A percentile compares a stretch with the other conserved stretches of the same genome.
phyloP scores from a whole-genome alignment of 2,329 filamentous ascomycete genomes.

The Aureobasidium namibiae region DNA sequence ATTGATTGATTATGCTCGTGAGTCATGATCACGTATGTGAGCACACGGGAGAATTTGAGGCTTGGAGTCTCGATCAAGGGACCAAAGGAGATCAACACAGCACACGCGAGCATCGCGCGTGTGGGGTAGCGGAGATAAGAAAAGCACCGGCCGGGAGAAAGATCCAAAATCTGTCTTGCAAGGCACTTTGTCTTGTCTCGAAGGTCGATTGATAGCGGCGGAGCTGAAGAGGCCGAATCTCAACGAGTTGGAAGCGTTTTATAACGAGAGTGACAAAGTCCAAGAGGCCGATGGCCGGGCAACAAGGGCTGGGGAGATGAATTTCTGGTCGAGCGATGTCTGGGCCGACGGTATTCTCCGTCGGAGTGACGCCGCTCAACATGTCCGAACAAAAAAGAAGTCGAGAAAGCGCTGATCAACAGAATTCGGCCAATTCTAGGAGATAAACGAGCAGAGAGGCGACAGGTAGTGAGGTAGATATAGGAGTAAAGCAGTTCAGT shows the following conservation, averaged over 20 bases:
- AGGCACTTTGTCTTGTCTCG: not conserved
- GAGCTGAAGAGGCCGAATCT: not conserved
- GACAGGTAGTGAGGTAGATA: not conserved
- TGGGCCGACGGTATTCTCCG: not conserved
- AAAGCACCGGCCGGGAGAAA: too few species aligned
- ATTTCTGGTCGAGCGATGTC: not conserved
- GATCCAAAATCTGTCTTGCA: too few species aligned
- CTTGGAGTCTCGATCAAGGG: not conserved
- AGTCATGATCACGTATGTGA: too few species aligned
- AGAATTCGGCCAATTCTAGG: not conserved
- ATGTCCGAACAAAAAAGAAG: too few species aligned
- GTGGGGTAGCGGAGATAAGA: not conserved
- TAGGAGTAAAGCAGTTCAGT: not conserved
- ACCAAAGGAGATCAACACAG: not conserved
- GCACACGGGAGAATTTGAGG: too few species aligned
- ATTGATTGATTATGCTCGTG: too few species aligned
- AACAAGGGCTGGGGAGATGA: not conserved
- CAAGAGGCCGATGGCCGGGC: not conserved
- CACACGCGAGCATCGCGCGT: not conserved
- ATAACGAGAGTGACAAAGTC: not conserved
- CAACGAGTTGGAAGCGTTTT: not conserved
- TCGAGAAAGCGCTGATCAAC: not conserved
- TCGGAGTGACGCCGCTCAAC: not conserved
- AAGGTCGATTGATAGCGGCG: not conserved
- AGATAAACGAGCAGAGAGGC: not conserved